phyloP scores from a whole-genome alignment of 139 green algal genomes.

The Closterium sp. region DNA sequence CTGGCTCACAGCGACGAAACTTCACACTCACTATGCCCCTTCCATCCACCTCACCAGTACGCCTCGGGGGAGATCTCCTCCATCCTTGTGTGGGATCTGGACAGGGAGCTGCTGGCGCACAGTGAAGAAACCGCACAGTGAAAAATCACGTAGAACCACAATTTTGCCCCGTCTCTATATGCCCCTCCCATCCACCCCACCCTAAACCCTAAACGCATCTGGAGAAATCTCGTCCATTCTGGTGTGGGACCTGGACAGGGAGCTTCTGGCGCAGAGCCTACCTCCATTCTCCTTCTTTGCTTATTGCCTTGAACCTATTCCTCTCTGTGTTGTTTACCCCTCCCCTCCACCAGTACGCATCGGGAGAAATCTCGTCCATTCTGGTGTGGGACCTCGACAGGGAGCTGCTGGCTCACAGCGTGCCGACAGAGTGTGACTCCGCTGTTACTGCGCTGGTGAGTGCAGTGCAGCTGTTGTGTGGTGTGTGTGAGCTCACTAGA shows the following conservation, averaged over 20 bases:
- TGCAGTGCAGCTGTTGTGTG: background rate
- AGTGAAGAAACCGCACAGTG: too few relatives aligned
- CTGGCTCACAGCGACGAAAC: too few relatives aligned
- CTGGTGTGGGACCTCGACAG: conserved; percentile 35
- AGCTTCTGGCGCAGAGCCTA: too few relatives aligned
- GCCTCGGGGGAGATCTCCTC: conserved; percentile 43
- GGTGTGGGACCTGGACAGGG: conserved; percentile 38
- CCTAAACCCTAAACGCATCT: conserved; percentile 42
- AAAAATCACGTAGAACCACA: too few relatives aligned
- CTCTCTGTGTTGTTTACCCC: too few relatives aligned
- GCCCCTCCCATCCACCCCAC: too few relatives aligned
- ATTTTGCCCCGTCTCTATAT: too few relatives aligned
- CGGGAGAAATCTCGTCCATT: conserved; percentile 33
- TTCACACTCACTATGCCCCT: too few relatives aligned
- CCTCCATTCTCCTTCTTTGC: too few relatives aligned
- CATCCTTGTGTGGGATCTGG: conserved; percentile 35
- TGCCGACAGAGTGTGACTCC: conserved; percentile 26
- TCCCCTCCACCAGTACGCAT: conserved; percentile 47
- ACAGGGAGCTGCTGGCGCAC: too few relatives aligned
- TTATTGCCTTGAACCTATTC: too few relatives aligned
- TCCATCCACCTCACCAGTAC: conserved; percentile 3
- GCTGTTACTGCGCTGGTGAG: conserved; percentile 32
- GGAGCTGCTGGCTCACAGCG: conserved; percentile 24
- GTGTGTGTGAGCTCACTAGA: too few relatives aligned
- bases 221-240: conserved; percentile 34